Percentiles rank a stretch among this genome's conserved stretches.
These are phyloP conservation scores for Discostella stelligeroides DNA, from an alignment of 108 stramenopile species.

Conservation along the genomic window DNA sequence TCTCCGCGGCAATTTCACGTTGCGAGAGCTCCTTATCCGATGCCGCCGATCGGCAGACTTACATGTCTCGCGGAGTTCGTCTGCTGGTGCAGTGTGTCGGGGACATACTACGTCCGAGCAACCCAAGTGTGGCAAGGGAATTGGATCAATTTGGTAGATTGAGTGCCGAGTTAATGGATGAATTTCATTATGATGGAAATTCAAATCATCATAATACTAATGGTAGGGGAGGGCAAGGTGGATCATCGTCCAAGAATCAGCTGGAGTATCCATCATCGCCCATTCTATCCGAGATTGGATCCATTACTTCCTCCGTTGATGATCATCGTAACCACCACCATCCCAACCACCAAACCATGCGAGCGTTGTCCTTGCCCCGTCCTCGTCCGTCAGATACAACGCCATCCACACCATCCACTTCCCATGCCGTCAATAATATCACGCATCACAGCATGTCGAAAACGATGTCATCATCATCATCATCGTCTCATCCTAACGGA, in stretches of 20 bases:
- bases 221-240: neutral
- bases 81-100: conserved; percentile 48
- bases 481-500: neutral
- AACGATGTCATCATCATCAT: conserved; percentile 2
- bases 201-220: too few relatives aligned
- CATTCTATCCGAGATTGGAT: conserved; percentile 43
- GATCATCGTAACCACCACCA: conserved; percentile 10
- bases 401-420: neutral
- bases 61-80: conserved; percentile 42
- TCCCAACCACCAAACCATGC: neutral
- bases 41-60: conserved; percentile 44
- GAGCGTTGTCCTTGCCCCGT: conserved; percentile 17
- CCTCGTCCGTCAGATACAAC: conserved; percentile 17
- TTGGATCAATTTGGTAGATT: conserved; percentile 41
- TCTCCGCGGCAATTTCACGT: conserved; percentile 44
- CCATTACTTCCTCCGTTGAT: conserved; percentile 14
- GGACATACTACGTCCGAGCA: conserved; percentile 30
- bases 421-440: too few relatives aligned
- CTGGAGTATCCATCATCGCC: conserved; percentile 40
- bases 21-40: conserved; percentile 44
- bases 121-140: conserved; percentile 42
- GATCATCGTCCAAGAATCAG: neutral
- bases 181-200: conserved; percentile 20
- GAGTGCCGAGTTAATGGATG: conserved; percentile 36
- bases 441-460: neutral